Evolutionary conservation across 2,329 filamentous ascomycete genomes (phyloP).

Genomic region (Trichoderma breve): DNA sequence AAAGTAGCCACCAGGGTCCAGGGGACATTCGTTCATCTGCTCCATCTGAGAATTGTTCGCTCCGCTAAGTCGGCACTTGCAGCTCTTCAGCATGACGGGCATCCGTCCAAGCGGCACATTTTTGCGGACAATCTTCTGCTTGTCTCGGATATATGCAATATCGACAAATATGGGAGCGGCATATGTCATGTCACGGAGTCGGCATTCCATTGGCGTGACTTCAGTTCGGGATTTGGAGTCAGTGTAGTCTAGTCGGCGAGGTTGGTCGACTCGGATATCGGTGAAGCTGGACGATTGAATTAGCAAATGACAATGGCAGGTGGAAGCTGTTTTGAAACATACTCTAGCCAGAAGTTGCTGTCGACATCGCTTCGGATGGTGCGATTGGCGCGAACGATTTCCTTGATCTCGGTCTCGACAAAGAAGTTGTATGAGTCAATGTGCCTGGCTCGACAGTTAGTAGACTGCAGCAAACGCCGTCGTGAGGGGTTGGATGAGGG

Average conservation of each 20-base stretch:
- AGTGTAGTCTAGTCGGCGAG: conserved; percentile 74
- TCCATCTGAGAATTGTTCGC: conserved; percentile 89
- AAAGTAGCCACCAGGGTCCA: conserved; percentile 97
- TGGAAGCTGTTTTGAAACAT: conserved; percentile 27
- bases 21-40: conserved; percentile 86
- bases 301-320: conserved; percentile 2
- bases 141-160: conserved; percentile 83
- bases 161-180: conserved; percentile 91
- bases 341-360: conserved; percentile 85
- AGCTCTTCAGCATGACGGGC: conserved; percentile 95
- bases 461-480: neutral
- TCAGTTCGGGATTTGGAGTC: conserved; percentile 67
- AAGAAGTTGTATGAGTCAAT: conserved; percentile 99
- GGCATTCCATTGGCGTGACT: conserved; percentile 94
- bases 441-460: conserved; percentile 49
- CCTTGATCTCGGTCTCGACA: conserved; percentile 92
- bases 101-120: conserved; percentile 83
- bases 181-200: conserved; percentile 96
- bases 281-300: conserved; percentile 55
- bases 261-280: conserved; percentile 82
- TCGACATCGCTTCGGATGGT: conserved; percentile 90
- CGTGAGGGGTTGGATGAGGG: neutral
- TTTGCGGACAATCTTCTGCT: conserved; percentile 69
- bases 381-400: conserved; percentile 89
- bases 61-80: conserved; percentile 81